phyloP scores from a whole-genome alignment of 768 basidiomycete species.

The Agrocybe chaxingu region DNA sequence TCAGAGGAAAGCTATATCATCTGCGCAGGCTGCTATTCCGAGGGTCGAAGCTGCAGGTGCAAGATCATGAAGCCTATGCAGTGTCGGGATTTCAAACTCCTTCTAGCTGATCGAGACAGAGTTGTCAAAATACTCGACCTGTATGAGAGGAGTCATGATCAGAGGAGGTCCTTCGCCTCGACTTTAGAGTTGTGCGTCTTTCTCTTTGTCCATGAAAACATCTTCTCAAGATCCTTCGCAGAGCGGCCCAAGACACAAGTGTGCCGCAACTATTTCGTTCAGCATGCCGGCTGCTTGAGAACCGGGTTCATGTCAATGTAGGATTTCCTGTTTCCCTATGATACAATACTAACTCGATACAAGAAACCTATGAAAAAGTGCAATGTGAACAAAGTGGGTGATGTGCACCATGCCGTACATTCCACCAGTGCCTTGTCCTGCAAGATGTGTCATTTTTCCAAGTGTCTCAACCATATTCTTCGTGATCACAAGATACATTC shows the following conservation, averaged over 20 bases:
- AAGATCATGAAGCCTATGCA: conserved; percentile 59
- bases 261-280: conserved; percentile 23
- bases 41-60: conserved; percentile 74
- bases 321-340: background rate
- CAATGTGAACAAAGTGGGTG: background rate
- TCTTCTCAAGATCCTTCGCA: background rate
- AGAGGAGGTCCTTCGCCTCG: background rate
- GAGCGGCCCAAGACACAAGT: background rate
- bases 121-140: conserved; percentile 7
- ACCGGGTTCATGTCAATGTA: conserved; percentile 13
- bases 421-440: conserved; percentile 28
- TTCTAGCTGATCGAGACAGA: conserved; percentile 28
- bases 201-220: background rate
- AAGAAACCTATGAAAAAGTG: conserved; percentile 6
- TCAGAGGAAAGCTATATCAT: conserved; percentile 47
- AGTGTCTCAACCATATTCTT: conserved; percentile 39
- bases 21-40: conserved; percentile 72
- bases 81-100: conserved; percentile 42
- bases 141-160: conserved; percentile 3
- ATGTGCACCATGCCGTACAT: conserved; percentile 18
- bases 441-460: conserved; percentile 35
- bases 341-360: background rate
- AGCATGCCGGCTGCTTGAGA: conserved; percentile 23
- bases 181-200: conserved; percentile 8
- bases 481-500: conserved; percentile 31